Conservation (phyloP, 345 rosid genomes). For the Streptanthus diversifolius region DNA sequence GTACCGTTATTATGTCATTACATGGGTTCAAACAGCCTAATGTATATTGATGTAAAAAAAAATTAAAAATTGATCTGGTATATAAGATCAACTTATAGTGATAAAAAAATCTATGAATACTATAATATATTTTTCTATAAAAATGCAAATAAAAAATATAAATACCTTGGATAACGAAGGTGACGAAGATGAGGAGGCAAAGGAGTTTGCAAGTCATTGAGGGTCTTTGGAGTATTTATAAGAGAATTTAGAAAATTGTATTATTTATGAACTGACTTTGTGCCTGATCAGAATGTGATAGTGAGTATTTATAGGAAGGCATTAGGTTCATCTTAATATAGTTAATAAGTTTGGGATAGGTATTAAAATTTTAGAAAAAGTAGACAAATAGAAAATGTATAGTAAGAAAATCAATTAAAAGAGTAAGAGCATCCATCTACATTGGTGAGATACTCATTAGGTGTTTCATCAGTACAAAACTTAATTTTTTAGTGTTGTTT, state of each 20-base stretch:
- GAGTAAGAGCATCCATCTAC: too few species aligned
- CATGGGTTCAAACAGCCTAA: not conserved
- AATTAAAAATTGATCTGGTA: not conserved
- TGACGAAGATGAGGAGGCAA: not conserved
- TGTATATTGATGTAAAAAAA: too few species aligned
- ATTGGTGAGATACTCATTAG: too few species aligned
- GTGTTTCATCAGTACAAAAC: too few species aligned
- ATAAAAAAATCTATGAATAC: not conserved
- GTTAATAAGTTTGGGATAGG: too few species aligned
- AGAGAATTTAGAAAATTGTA: not conserved
- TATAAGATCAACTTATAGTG: not conserved
- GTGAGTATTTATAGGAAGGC: not conserved
- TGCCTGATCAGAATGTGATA: not conserved
- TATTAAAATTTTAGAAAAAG: too few species aligned
- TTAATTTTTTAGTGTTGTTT: too few species aligned
- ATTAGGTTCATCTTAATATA: too few species aligned
- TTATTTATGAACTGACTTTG: not conserved
- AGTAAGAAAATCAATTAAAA: too few species aligned
- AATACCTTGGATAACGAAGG: not conserved
- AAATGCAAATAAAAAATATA: not conserved
- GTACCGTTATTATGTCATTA: not conserved
- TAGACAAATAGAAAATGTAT: too few species aligned
- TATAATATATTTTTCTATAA: not conserved
- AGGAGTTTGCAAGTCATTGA: slow-evolving; percentile 4
- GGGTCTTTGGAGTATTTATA: not conserved